Evolutionary conservation across 176 grass and related monocot species (phyloP).

Genomic region (Hsuehochloa calcarea): DNA sequence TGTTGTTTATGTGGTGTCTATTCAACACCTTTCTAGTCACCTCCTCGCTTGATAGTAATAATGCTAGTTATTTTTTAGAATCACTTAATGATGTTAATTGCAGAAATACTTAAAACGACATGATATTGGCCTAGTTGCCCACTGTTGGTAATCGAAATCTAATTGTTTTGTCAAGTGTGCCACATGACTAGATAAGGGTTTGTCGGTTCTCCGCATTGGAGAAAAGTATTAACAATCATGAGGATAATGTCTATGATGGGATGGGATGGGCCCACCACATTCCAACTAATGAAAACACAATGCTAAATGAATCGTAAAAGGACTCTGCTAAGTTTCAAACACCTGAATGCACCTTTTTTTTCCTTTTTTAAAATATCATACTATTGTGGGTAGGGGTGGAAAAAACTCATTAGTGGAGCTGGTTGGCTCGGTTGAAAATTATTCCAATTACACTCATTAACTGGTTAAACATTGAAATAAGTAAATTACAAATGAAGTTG

Average conservation of each 20-base stretch:
- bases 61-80: background rate
- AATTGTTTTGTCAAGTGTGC: background rate
- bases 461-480: no score
- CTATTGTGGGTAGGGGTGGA: no score
- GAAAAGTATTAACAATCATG: background rate
- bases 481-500: no score
- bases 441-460: no score
- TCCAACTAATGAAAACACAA: background rate
- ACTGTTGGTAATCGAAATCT: background rate
- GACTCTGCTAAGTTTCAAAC: background rate
- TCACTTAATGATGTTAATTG: background rate
- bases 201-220: background rate
- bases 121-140: background rate
- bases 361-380: no score
- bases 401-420: no score
- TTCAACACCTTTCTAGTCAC: no score
- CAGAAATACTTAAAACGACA: background rate
- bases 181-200: background rate
- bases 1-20: no score
- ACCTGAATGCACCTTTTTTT: background rate
- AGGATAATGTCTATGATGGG: slow-evolving; percentile 21
- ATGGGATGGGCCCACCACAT: background rate
- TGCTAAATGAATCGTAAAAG: background rate
- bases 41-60: background rate
- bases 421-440: no score